A percentile compares a stretch with the other conserved stretches of the same genome.
Evolutionary conservation across 345 rosid species (phyloP).

Genomic region (Eucalyptus erythrocorys): DNA sequence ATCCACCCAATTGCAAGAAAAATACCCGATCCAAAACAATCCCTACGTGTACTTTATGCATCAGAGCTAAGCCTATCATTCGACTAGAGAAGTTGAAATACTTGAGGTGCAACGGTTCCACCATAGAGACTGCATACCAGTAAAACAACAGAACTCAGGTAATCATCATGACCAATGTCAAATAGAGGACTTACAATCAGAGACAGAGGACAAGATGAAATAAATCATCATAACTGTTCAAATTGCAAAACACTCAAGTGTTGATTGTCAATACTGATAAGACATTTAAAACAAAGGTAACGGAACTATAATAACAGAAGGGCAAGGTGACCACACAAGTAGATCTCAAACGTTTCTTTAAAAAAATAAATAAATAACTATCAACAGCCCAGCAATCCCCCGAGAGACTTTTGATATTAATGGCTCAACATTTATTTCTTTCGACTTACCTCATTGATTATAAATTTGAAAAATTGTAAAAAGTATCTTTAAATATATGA

Average conservation of each 20-base stretch:
- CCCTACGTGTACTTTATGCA: slow-evolving; percentile 92
- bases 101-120: slow-evolving; percentile 72
- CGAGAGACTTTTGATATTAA: background rate
- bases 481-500: no score
- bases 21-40: slow-evolving; percentile 76
- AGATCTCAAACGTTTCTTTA: background rate
- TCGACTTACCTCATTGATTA: no score
- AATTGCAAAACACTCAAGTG: background rate
- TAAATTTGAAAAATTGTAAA: no score
- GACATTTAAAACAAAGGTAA: background rate
- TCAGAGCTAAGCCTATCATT: slow-evolving; percentile 76
- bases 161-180: background rate
- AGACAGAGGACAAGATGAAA: background rate
- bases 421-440: no score
- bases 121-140: slow-evolving; percentile 68
- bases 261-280: background rate
- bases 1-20: slow-evolving; percentile 69
- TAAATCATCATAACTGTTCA: background rate
- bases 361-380: background rate
- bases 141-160: background rate
- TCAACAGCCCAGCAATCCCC: background rate
- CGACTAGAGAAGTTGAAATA: slow-evolving; percentile 85
- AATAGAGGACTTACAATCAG: background rate
- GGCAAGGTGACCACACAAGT: background rate
- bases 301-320: background rate